These are phyloP conservation scores for Volvariella volvacea DNA, from an alignment of 1,284 basidiomycete genomes.

Conservation along the genomic window DNA sequence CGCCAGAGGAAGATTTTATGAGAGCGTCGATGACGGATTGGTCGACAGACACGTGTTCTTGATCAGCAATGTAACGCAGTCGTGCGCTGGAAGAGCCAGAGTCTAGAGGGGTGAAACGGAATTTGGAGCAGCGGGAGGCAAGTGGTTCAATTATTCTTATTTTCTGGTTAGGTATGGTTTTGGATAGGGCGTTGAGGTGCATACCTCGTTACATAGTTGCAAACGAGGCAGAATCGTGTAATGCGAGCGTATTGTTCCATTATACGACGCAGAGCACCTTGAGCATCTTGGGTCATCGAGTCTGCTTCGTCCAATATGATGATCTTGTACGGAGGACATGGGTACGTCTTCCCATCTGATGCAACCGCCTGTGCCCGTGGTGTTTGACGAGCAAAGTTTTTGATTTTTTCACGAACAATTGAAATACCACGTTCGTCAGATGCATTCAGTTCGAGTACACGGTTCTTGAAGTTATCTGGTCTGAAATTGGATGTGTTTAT, in stretches of 20 bases:
- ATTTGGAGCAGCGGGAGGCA: conserved; percentile 98
- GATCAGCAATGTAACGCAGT: conserved; percentile 73
- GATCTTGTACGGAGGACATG: conserved; percentile 98
- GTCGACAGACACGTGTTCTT: conserved; percentile 48
- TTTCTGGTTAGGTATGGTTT: conserved; percentile 1
- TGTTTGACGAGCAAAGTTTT: conserved; percentile 95
- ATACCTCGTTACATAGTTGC: conserved; percentile 99
- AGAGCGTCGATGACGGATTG: conserved; percentile 62
- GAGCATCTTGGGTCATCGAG: conserved; percentile 55
- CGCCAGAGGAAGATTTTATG: conserved; percentile 81
- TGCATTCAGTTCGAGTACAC: conserved; percentile 97
- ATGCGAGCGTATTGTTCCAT: conserved; percentile 99
- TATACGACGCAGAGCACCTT: conserved; percentile 93
- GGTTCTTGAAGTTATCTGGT: conserved; percentile 89
- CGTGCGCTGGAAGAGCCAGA: conserved; percentile 69
- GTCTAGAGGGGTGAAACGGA: conserved; percentile 94
- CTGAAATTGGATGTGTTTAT: too few relatives aligned
- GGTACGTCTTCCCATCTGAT: conserved; percentile 82
- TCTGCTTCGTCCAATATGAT: conserved; percentile 99
- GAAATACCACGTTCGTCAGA: conserved; percentile 97
- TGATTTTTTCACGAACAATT: conserved; percentile 98
- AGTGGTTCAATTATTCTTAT: conserved; percentile 97
- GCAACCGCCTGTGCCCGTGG: conserved; percentile 71
- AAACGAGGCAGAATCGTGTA: conserved; percentile 97
- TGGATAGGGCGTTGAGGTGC: not conserved